A percentile compares a stretch with the other conserved stretches of the same genome.
Evolutionary conservation across 176 grass and related monocot species (phyloP).

Genomic region (Zea mays): DNA sequence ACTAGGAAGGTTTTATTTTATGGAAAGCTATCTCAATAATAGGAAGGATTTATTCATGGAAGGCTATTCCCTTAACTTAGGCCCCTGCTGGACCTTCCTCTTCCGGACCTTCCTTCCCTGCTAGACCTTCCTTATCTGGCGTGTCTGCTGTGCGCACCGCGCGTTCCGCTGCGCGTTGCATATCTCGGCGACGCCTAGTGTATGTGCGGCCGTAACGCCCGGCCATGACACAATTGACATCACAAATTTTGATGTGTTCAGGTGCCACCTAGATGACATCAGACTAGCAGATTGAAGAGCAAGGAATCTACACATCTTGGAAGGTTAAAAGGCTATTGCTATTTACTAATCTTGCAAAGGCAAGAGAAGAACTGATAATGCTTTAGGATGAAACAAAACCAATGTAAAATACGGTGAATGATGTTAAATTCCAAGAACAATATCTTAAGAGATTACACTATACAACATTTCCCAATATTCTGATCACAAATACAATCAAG

Average conservation of each 20-base stretch:
- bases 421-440: background rate
- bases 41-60: no score
- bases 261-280: background rate
- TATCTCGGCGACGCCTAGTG: no score
- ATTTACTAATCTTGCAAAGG: background rate
- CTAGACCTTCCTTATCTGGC: no score
- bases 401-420: background rate
- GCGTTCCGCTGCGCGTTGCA: no score
- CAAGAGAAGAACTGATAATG: background rate
- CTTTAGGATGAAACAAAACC: slow-evolving; percentile 1
- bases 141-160: no score
- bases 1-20: no score
- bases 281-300: background rate
- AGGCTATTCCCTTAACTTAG: no score
- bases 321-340: background rate
- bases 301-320: background rate
- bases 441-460: slow-evolving; percentile 2
- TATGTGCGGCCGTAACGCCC: no score
- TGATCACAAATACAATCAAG: slow-evolving; percentile 12
- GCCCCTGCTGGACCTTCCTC: no score
- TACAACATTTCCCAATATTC: background rate
- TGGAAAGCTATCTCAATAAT: no score
- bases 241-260: background rate
- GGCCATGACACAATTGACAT: no score
- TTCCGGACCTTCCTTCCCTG: no score